A percentile compares a stretch with the other conserved stretches of the same genome.
Conservation (phyloP, 2,329 filamentous ascomycete genomes). For the Ceratocystis smalleyi region DNA sequence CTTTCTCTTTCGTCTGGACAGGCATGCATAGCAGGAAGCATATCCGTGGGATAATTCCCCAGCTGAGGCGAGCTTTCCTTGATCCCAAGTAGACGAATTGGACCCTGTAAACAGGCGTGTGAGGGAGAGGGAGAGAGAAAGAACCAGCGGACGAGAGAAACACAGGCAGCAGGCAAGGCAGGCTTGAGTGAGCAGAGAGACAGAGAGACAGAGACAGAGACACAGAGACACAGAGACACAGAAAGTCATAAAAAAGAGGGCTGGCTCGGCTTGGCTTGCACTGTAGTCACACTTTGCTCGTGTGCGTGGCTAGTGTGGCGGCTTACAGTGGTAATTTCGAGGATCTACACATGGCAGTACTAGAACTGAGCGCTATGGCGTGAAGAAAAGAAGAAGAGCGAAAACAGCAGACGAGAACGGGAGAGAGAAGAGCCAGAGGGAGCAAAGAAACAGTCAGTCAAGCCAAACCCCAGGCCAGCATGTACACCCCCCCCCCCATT, state of each 20-base stretch:
- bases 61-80: background rate
- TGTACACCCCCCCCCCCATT: background rate
- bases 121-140: background rate
- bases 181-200: background rate
- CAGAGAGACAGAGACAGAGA: background rate
- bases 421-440: background rate
- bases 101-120: background rate
- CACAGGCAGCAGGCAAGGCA: background rate
- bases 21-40: background rate
- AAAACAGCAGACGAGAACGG: background rate
- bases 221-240: background rate
- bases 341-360: too few species aligned
- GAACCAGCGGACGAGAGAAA: background rate
- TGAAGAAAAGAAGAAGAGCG: background rate
- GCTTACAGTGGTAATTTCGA: background rate
- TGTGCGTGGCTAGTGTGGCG: background rate
- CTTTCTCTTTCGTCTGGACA: background rate
- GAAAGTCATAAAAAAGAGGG: background rate
- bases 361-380: background rate
- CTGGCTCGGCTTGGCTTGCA: background rate
- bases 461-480: background rate
- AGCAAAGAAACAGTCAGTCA: background rate
- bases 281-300: background rate
- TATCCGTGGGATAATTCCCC: background rate
- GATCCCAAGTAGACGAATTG: background rate